Conservation (phyloP, 352 stramenopile genomes). For the Globisporangium recalcitrans region DNA sequence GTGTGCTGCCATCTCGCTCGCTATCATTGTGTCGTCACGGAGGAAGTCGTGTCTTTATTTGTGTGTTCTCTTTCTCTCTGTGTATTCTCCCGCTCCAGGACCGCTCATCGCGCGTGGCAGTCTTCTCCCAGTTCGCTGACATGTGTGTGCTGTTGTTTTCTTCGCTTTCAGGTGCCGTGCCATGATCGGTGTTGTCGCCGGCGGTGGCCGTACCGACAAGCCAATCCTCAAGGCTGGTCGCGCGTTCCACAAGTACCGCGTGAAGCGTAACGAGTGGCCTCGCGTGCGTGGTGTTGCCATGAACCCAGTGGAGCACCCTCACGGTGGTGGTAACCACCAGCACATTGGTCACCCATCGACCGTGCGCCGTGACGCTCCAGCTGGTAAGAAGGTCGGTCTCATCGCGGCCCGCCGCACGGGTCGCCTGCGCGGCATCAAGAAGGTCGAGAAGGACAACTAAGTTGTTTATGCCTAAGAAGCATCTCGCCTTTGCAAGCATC, state of each 20-base stretch:
- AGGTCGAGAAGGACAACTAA: constrained; percentile 91
- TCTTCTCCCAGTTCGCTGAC: constrained; percentile 4
- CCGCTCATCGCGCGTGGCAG: not conserved
- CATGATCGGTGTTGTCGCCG: constrained; percentile 97
- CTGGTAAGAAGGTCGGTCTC: constrained; percentile 98
- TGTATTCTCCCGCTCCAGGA: not conserved
- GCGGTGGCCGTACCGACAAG: constrained; percentile 98
- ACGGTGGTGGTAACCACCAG: constrained; percentile 99
- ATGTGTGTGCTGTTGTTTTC: constrained; percentile 20
- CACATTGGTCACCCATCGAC: constrained; percentile 99
- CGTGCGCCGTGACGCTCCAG: constrained; percentile 89
- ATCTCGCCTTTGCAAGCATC: constrained; percentile 4
- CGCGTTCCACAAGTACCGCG: constrained; percentile 23
- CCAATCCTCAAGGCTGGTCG: constrained; percentile 86
- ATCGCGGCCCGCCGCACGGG: constrained; percentile 97
- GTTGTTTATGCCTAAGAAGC: constrained; percentile 9
- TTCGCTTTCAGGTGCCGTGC: constrained; percentile 86
- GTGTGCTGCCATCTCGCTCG: constrained; percentile 23
- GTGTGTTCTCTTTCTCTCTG: not conserved
- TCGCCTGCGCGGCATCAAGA: constrained; percentile 97
- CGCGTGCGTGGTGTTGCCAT: constrained; percentile 99
- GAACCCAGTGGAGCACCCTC: constrained; percentile 99
- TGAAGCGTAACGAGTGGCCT: constrained; percentile 99
- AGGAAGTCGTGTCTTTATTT: constrained; percentile 6
- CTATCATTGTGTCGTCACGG: not conserved